Evolutionary conservation across 1,284 basidiomycete genomes (phyloP), one percentile per base, ranked within the genome.

Genomic region (Trametes polyzona): DNA sequence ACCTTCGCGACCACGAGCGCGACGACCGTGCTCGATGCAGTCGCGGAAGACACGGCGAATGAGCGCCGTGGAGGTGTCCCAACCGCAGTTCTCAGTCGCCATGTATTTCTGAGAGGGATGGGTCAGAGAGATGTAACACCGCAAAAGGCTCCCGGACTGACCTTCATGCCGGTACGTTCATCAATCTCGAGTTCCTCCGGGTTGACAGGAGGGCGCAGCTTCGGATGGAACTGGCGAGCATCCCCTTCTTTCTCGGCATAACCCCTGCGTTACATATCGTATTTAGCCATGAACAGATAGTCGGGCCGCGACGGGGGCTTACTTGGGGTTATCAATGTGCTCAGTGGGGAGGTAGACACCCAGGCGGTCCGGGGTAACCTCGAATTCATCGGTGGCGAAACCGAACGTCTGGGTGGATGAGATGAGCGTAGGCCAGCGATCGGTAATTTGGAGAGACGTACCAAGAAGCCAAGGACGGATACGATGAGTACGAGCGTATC

Each of bases 131-230:
- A n/a, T n/a, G n/a, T n/a, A n/a, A n/a, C n/a, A n/a, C n/a, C n/a
- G n/a, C n/a, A n/a, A n/a, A n/a, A n/a, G n/a, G n/a, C n/a, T 16
- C 6, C 6, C 17, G 6, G 23, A 47, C 40, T 12, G 62, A 83
- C 90, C 81, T 94, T 94, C 92, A 95, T 94, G 21, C 92, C 92
- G 2, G 85, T 92, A n/a, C 79, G 75, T 29, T 82, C 78, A 67
- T 95, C 92, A 52, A 95, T 86, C 68, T 93, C 87, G 26, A 95
- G 82, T 71, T 95, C 93, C 47, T 81, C 74, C 12, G 78, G 78
- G 55, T 84, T 73, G 44, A 95, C 85, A 2, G 92, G 92, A 16
- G 87, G 88, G 51, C 93, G 83, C 39, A 95, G 82, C 52, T 88
- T 86, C 1, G 83, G 79, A 65, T 92, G 83, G 65, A 80, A 83